Evolutionary conservation across 2,329 filamentous ascomycete species (phyloP).

Genomic region (Trichophyton rubrum): DNA sequence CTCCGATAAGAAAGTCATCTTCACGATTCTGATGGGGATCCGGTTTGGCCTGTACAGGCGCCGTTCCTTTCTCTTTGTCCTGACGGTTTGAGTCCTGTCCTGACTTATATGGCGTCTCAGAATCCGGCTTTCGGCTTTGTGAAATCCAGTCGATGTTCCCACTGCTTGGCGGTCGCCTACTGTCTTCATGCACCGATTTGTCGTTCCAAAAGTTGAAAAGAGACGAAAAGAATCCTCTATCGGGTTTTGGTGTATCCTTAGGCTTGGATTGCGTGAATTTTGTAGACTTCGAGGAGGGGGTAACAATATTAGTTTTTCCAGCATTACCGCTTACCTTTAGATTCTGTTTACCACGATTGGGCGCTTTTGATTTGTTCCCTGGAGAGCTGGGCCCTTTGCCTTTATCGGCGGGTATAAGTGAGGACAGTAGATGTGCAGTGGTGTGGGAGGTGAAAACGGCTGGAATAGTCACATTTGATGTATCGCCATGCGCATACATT

Average conservation of each 20-base stretch:
- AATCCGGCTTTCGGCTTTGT: slow-evolving; percentile 16
- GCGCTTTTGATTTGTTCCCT: slow-evolving; percentile 31
- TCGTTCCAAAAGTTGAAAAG: not conserved
- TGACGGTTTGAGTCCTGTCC: slow-evolving; percentile 21
- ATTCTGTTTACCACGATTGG: slow-evolving; percentile 29
- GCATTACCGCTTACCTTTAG: slow-evolving; percentile 16
- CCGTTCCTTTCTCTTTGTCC: slow-evolving; percentile 12
- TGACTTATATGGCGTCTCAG: slow-evolving; percentile 15
- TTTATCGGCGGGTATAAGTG: slow-evolving; percentile 55
- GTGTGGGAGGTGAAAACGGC: slow-evolving; percentile 91
- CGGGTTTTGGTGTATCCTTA: slow-evolving; percentile 13
- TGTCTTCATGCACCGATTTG: slow-evolving; percentile 24
- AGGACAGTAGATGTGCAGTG: slow-evolving; percentile 83
- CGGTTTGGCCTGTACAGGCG: slow-evolving; percentile 11
- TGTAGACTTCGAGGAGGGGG: slow-evolving; percentile 19
- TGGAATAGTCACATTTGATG: slow-evolving; percentile 86
- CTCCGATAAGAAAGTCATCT: slow-evolving; percentile 65
- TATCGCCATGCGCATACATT: slow-evolving; percentile 97
- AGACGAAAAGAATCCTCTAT: slow-evolving; percentile 19
- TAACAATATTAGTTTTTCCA: slow-evolving; percentile 19
- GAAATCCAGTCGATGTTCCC: slow-evolving; percentile 65
- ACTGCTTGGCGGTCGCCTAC: slow-evolving; percentile 56
- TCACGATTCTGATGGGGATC: slow-evolving; percentile 18
- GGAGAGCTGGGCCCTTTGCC: slow-evolving; percentile 44
- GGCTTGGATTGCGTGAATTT: slow-evolving; percentile 18